Evolutionary conservation across 148 eudicot genomes (phyloP).

Genomic region (Camellia sinensis): DNA sequence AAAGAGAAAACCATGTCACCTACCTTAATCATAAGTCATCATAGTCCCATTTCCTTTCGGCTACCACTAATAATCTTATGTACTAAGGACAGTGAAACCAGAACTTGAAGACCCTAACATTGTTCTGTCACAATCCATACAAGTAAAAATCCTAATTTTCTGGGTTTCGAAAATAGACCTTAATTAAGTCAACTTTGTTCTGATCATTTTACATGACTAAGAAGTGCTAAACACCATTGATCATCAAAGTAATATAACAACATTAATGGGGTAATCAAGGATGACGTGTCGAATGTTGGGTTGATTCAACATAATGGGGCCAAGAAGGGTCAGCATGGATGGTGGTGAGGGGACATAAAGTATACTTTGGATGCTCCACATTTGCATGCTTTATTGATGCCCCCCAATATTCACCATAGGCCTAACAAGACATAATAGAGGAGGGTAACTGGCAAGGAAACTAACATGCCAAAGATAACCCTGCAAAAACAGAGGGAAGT

Average conservation of each 20-base stretch:
- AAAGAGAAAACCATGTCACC: background rate
- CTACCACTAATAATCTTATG: constrained; percentile 6
- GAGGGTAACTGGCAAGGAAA: constrained; percentile 32
- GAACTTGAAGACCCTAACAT: background rate
- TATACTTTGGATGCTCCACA: background rate
- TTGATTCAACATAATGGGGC: background rate
- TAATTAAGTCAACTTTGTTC: background rate
- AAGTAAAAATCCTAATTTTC: background rate
- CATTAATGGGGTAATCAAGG: background rate
- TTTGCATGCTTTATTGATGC: background rate
- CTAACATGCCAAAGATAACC: constrained; percentile 43
- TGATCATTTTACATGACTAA: background rate
- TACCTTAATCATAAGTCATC: constrained; percentile 13
- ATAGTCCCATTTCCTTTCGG: constrained; percentile 19
- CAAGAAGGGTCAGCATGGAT: background rate
- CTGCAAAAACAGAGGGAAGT: constrained; percentile 22
- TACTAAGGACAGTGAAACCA: background rate
- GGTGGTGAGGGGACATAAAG: background rate
- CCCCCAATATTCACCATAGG: constrained; percentile 10
- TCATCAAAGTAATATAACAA: background rate
- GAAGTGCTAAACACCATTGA: background rate
- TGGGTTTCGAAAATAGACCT: background rate
- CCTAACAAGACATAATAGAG: constrained; percentile 32
- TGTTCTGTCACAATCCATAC: background rate
- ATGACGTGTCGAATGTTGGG: background rate